These are phyloP conservation scores for Citrus inodora DNA, from an alignment of 345 rosid species.

Conservation along the genomic window DNA sequence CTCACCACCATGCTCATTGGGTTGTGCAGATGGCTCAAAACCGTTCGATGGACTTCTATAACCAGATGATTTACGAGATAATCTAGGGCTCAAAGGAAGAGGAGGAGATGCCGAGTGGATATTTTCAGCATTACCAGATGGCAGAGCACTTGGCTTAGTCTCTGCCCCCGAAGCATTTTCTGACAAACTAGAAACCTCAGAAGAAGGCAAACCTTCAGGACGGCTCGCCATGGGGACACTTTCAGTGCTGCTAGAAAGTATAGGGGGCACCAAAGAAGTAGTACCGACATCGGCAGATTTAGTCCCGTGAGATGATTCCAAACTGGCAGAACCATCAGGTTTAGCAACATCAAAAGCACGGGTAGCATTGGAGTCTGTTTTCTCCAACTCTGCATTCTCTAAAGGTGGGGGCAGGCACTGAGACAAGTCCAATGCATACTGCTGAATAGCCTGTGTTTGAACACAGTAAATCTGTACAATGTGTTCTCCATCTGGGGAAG, in stretches of 20 bases:
- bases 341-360: constrained; percentile 28
- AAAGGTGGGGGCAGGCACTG: constrained; percentile 64
- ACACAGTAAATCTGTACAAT: constrained; percentile 69
- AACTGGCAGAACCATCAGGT: constrained; percentile 21
- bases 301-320: constrained; percentile 34
- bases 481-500: constrained; percentile 50
- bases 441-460: constrained; percentile 77
- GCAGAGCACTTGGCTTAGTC: constrained; percentile 26
- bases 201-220: constrained; percentile 36
- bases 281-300: constrained; percentile 29
- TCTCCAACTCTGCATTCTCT: constrained; percentile 49
- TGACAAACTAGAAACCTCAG: constrained; percentile 30
- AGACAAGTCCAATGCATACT: constrained; percentile 63
- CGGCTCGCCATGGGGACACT: constrained; percentile 18
- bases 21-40: constrained; percentile 27
- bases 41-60: constrained; percentile 32
- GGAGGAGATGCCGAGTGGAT: constrained; percentile 33
- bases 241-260: constrained; percentile 27
- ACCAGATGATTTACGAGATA: constrained; percentile 42
- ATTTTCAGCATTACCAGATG: constrained; percentile 36
- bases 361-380: constrained; percentile 39
- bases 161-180: constrained; percentile 32
- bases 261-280: constrained; percentile 12
- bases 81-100: constrained; percentile 38
- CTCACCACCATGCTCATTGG: constrained; percentile 37